Evolutionary conservation across 2,329 filamentous ascomycete species (phyloP).

Genomic region (Epicoccum sorghinum): DNA sequence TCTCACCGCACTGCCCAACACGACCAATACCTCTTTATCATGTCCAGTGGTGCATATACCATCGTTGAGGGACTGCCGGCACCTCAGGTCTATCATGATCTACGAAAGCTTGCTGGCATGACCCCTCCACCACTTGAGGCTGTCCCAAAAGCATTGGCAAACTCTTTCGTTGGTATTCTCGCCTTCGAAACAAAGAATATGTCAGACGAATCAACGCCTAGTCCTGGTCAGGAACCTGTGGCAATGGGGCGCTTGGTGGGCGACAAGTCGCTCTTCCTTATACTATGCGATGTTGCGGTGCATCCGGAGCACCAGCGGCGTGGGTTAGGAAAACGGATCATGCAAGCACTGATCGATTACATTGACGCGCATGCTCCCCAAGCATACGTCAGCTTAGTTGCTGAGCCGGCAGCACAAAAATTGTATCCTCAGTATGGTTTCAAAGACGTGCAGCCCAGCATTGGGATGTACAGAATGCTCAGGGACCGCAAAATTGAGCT

Average conservation of each 20-base stretch:
- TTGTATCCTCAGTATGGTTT: slow-evolving; percentile 58
- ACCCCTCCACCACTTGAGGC: slow-evolving; percentile 39
- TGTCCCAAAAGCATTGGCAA: slow-evolving; percentile 34
- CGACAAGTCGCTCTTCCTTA: slow-evolving; percentile 60
- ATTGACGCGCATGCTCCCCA: slow-evolving; percentile 50
- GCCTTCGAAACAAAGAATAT: slow-evolving; percentile 34
- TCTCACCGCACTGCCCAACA: background rate
- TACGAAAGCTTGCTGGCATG: slow-evolving; percentile 36
- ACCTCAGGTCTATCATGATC: slow-evolving; percentile 39
- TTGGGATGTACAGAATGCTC: slow-evolving; percentile 41
- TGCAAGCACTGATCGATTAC: slow-evolving; percentile 52
- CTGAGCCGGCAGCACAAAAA: slow-evolving; percentile 53
- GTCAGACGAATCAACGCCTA: slow-evolving; percentile 28
- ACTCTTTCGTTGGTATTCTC: slow-evolving; percentile 33
- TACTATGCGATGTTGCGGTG: slow-evolving; percentile 59
- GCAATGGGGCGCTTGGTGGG: slow-evolving; percentile 60
- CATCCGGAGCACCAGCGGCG: slow-evolving; percentile 56
- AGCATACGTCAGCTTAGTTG: slow-evolving; percentile 55
- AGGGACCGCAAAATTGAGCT: slow-evolving; percentile 23
- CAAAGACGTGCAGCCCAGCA: slow-evolving; percentile 43
- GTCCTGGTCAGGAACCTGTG: slow-evolving; percentile 36
- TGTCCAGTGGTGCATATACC: slow-evolving; percentile 30
- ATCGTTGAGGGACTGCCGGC: slow-evolving; percentile 36
- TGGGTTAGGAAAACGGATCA: slow-evolving; percentile 55
- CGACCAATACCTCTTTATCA: background rate